These are phyloP conservation scores for Darksidea phi DNA, from an alignment of 495 filamentous ascomycete genomes.

Conservation along the genomic window DNA sequence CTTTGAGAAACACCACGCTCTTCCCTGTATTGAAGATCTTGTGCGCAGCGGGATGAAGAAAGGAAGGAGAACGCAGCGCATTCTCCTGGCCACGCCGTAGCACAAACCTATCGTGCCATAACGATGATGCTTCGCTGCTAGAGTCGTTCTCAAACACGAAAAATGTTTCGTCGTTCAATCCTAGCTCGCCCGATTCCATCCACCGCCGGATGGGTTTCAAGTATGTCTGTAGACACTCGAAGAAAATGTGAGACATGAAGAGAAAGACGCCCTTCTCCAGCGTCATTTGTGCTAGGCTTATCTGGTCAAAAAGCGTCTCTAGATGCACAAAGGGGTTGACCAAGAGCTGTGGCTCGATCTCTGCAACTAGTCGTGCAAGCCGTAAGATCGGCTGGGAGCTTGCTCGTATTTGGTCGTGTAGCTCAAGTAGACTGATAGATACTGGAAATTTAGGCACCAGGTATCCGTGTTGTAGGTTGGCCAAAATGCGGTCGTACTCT, in stretches of 20 bases:
- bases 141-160: conserved; percentile 64
- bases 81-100: conserved; percentile 56
- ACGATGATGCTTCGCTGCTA: conserved; percentile 58
- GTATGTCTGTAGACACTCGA: conserved; percentile 80
- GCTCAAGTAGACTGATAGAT: conserved; percentile 57
- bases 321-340: conserved; percentile 47
- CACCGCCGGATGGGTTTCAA: conserved; percentile 73
- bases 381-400: conserved; percentile 52
- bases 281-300: conserved; percentile 66
- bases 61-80: conserved; percentile 64
- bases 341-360: conserved; percentile 29
- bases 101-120: conserved; percentile 76
- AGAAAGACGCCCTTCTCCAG: conserved; percentile 60
- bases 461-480: conserved; percentile 48
- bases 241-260: conserved; percentile 67
- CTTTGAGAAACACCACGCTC: conserved; percentile 76
- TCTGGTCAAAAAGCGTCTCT: conserved; percentile 68
- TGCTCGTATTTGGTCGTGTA: conserved; percentile 61
- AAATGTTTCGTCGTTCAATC: conserved; percentile 62
- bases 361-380: conserved; percentile 50
- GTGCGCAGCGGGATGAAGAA: conserved; percentile 63
- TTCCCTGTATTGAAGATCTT: conserved; percentile 86
- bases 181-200: conserved; percentile 79
- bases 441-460: conserved; percentile 41
- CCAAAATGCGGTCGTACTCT: conserved; percentile 49